phyloP scores from a whole-genome alignment of 2,329 filamentous ascomycete genomes.

The Claviceps maximensis region DNA sequence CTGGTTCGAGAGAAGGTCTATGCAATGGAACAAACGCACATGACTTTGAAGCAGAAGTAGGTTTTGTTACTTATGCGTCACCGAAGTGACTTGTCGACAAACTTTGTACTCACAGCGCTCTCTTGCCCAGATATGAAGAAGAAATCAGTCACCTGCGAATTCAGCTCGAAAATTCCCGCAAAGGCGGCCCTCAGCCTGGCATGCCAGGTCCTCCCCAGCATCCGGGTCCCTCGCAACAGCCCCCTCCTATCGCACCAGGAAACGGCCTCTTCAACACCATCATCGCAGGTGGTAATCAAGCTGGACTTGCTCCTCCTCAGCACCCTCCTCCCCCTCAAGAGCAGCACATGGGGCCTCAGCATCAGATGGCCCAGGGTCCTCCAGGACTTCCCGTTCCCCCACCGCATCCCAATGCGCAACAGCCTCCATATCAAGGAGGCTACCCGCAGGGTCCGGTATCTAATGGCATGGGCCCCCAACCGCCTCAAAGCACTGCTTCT shows the following conservation, averaged over 20 bases:
- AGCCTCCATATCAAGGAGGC: conserved; percentile 61
- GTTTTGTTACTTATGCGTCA: conserved; percentile 17
- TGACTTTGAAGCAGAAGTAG: conserved; percentile 84
- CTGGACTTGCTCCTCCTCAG: conserved; percentile 68
- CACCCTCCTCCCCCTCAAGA: conserved; percentile 52
- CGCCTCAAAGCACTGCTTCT: conserved; percentile 72
- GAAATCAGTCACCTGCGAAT: conserved; percentile 76
- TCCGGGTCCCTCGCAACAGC: conserved; percentile 66
- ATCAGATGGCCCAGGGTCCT: conserved; percentile 60
- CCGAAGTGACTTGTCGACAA: conserved; percentile 4
- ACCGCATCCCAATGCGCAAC: conserved; percentile 48
- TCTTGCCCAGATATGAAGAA: conserved; percentile 68
- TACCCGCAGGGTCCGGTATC: conserved; percentile 45
- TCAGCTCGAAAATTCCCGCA: conserved; percentile 68
- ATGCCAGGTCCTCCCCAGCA: conserved; percentile 62
- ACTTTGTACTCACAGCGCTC: conserved; percentile 4
- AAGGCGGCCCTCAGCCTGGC: conserved; percentile 40
- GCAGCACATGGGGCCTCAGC: conserved; percentile 38
- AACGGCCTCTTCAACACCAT: conserved; percentile 91
- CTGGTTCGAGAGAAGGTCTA: conserved; percentile 89
- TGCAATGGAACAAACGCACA: conserved; percentile 78
- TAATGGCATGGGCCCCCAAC: conserved; percentile 67
- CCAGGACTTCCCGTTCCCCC: conserved; percentile 48
- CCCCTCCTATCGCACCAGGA: conserved; percentile 80
- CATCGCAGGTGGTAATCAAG: conserved; percentile 80